These are phyloP conservation scores for Vitis hybrid DNA, from an alignment of 177 flowering plant genomes.

Conservation along the genomic window DNA sequence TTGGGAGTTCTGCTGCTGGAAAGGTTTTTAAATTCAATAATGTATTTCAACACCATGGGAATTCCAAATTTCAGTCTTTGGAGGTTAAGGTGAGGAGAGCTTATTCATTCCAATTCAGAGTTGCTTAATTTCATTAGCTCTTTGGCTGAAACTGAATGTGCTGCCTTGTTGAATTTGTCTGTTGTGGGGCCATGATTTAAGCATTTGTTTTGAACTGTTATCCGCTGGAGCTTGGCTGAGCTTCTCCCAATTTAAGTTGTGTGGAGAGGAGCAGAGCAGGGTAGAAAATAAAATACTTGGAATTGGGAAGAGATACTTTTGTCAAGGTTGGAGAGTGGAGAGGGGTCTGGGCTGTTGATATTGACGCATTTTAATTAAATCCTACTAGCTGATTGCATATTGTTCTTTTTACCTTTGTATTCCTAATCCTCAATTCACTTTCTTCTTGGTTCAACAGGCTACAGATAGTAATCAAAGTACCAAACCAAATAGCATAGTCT, in stretches of 20 bases:
- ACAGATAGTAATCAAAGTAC: conserved; percentile 32
- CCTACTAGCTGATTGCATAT: background rate
- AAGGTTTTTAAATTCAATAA: conserved; percentile 29
- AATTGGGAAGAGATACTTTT: no score
- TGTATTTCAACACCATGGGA: conserved; percentile 15
- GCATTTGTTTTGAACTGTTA: no score
- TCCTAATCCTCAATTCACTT: background rate
- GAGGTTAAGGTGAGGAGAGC: conserved; percentile 40
- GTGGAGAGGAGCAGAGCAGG: no score
- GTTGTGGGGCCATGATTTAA: background rate
- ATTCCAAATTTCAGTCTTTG: conserved; percentile 34
- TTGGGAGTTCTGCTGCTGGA: conserved; percentile 28
- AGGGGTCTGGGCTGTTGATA: background rate
- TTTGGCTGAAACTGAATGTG: background rate
- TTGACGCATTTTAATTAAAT: background rate
- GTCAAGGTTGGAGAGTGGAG: background rate
- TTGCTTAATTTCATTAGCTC: background rate
- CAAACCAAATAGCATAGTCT: conserved; percentile 61
- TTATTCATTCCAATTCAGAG: background rate
- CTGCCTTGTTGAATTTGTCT: background rate
- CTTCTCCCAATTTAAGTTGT: no score
- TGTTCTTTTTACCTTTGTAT: background rate
- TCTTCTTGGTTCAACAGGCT: conserved; percentile 46
- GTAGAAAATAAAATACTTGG: no score
- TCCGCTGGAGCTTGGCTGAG: no score